phyloP scores from a whole-genome alignment of 2,329 filamentous ascomycete genomes.

The Ophiostoma perfectum region DNA sequence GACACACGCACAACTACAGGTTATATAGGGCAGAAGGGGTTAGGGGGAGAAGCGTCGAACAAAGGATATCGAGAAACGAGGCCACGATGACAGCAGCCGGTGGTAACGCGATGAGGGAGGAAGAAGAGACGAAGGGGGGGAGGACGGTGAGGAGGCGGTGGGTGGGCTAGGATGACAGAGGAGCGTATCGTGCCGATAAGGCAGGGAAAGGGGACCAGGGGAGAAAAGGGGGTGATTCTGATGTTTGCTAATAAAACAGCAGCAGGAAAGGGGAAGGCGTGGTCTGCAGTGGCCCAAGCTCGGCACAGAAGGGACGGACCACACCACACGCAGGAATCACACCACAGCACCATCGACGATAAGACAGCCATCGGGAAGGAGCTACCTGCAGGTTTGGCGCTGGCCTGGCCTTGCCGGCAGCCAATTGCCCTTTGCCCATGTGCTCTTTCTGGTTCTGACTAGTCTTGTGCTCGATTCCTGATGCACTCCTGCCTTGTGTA shows the following conservation, averaged over 20 bases:
- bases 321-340: slow-evolving; percentile 11
- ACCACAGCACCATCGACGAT: slow-evolving; percentile 8
- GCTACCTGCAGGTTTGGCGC: slow-evolving; percentile 8
- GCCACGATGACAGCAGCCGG: background rate
- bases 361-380: slow-evolving; percentile 13
- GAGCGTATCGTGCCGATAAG: slow-evolving; percentile 11
- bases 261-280: slow-evolving; percentile 21
- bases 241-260: slow-evolving; percentile 20
- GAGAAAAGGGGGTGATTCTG: slow-evolving; percentile 18
- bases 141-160: slow-evolving; percentile 13
- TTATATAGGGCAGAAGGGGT: background rate
- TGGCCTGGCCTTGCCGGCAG: slow-evolving; percentile 8
- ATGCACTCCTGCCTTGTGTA: background rate
- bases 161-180: background rate
- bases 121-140: background rate
- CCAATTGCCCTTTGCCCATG: slow-evolving; percentile 3
- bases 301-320: slow-evolving; percentile 16
- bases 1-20: background rate
- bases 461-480: too few relatives aligned
- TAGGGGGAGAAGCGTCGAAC: background rate
- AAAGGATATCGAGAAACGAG: slow-evolving; percentile 5
- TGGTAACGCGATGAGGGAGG: background rate
- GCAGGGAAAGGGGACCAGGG: background rate
- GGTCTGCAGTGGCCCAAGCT: slow-evolving; percentile 19
- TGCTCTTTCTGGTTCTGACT: slow-evolving; percentile 4